A percentile compares a stretch with the other conserved stretches of the same genome.
phyloP scores from a whole-genome alignment of 805 yeast species.

The Candida vartiovaarae region DNA sequence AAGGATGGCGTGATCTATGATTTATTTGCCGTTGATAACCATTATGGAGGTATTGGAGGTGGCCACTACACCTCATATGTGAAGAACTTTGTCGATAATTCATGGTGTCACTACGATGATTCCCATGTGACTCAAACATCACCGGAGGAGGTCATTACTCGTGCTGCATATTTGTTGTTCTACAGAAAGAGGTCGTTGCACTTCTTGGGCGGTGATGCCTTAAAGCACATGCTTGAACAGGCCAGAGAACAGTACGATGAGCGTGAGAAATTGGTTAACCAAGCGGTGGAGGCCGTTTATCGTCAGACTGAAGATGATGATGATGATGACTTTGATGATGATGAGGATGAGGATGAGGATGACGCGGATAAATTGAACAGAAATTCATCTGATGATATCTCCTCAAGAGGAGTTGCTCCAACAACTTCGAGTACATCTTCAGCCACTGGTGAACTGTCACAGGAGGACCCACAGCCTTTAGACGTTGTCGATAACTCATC shows the following conservation, averaged over 20 bases:
- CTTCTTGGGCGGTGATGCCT: slow-evolving; percentile 41
- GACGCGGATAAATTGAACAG: too few species aligned
- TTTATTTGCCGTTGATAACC: slow-evolving; percentile 89
- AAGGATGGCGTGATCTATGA: slow-evolving; percentile 53
- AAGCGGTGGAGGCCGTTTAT: slow-evolving; percentile 22
- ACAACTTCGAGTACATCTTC: too few species aligned
- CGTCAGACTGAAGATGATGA: slow-evolving; percentile 16
- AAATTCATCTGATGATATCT: too few species aligned
- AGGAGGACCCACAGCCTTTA: not conserved
- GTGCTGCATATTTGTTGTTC: slow-evolving; percentile 83
- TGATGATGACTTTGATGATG: slow-evolving; percentile 12
- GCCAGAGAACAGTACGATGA: slow-evolving; percentile 32
- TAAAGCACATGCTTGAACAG: slow-evolving; percentile 33
- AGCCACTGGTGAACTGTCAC: too few species aligned
- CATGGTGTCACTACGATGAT: slow-evolving; percentile 91
- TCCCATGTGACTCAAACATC: slow-evolving; percentile 58
- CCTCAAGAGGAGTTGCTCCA: too few species aligned
- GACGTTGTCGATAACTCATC: slow-evolving; percentile 12
- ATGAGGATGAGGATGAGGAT: slow-evolving; percentile 4
- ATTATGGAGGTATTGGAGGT: slow-evolving; percentile 93
- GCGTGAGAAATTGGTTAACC: slow-evolving; percentile 16
- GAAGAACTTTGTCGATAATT: slow-evolving; percentile 63
- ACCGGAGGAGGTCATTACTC: slow-evolving; percentile 55
- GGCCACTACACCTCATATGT: slow-evolving; percentile 95
- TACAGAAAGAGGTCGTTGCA: slow-evolving; percentile 48